These are phyloP conservation scores for Rhizophagus sp. DNA, from an alignment of 192 early-diverging fungal genomes.

Conservation along the genomic window DNA sequence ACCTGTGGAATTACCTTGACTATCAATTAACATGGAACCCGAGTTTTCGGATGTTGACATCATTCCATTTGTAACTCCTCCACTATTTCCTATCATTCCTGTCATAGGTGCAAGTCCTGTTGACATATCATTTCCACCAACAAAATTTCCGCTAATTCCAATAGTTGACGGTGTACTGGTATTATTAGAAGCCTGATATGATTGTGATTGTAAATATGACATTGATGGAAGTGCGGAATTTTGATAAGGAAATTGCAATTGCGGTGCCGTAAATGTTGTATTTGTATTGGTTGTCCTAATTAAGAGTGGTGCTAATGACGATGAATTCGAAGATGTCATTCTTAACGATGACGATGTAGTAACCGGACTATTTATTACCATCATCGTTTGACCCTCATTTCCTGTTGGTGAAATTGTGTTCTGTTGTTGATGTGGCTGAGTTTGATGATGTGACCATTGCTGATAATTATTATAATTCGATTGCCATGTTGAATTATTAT, in stretches of 20 bases:
- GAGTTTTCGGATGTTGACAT: neutral
- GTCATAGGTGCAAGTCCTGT: neutral
- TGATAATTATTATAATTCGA: neutral
- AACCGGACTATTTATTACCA: neutral
- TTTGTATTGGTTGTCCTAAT: neutral
- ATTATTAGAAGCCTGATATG: constrained; percentile 9
- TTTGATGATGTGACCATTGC: constrained; percentile 10
- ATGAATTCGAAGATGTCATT: constrained; percentile 1
- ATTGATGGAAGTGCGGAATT: neutral
- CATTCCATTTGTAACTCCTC: neutral
- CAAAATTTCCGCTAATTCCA: neutral
- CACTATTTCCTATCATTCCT: neutral
- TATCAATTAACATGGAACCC: neutral
- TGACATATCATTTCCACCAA: no score
- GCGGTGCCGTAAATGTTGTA: neutral
- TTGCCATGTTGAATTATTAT: neutral
- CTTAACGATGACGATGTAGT: neutral
- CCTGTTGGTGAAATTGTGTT: neutral
- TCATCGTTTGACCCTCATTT: neutral
- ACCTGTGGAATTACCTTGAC: neutral
- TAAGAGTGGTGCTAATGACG: constrained; percentile 1
- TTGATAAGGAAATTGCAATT: neutral
- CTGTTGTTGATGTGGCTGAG: constrained; percentile 16
- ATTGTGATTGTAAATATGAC: neutral
- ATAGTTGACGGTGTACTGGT: constrained; percentile 6